These are phyloP conservation scores for Agrocybe pediades DNA, from an alignment of 768 basidiomycete species.

Conservation along the genomic window DNA sequence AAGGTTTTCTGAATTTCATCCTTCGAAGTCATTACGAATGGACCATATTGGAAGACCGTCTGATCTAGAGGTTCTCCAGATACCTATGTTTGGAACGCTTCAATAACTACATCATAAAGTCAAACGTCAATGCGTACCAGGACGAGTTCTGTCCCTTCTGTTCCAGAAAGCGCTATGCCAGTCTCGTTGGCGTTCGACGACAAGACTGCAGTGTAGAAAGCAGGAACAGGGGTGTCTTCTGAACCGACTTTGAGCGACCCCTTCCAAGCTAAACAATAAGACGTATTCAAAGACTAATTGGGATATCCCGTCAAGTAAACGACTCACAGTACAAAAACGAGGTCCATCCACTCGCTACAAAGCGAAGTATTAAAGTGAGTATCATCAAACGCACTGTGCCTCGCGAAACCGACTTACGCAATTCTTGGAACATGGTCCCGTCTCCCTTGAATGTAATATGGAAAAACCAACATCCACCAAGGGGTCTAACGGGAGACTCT, in stretches of 20 bases:
- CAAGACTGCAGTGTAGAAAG: slow-evolving; percentile 85
- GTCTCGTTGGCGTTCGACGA: slow-evolving; percentile 58
- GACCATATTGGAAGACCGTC: slow-evolving; percentile 83
- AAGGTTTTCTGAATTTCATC: slow-evolving; percentile 85
- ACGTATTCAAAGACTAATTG: background rate
- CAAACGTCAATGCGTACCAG: slow-evolving; percentile 58
- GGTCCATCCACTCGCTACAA: slow-evolving; percentile 82
- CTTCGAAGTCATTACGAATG: slow-evolving; percentile 82
- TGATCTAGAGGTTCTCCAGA: slow-evolving; percentile 91
- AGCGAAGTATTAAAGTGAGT: background rate
- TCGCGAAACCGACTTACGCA: slow-evolving; percentile 60
- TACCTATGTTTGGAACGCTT: slow-evolving; percentile 44
- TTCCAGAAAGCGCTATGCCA: slow-evolving; percentile 68
- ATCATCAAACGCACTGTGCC: background rate
- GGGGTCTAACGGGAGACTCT: slow-evolving; percentile 85
- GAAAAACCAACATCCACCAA: slow-evolving; percentile 95
- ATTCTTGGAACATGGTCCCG: slow-evolving; percentile 74
- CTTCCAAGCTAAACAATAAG: slow-evolving; percentile 51
- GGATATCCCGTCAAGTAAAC: background rate
- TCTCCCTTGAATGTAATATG: slow-evolving; percentile 70
- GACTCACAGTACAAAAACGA: slow-evolving; percentile 79
- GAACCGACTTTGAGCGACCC: slow-evolving; percentile 66
- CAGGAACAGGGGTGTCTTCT: slow-evolving; percentile 43
- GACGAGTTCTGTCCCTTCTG: slow-evolving; percentile 69
- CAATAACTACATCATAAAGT: no score